Conservation (phyloP, 73 alveolate genomes). For the Chromera velia region DNA sequence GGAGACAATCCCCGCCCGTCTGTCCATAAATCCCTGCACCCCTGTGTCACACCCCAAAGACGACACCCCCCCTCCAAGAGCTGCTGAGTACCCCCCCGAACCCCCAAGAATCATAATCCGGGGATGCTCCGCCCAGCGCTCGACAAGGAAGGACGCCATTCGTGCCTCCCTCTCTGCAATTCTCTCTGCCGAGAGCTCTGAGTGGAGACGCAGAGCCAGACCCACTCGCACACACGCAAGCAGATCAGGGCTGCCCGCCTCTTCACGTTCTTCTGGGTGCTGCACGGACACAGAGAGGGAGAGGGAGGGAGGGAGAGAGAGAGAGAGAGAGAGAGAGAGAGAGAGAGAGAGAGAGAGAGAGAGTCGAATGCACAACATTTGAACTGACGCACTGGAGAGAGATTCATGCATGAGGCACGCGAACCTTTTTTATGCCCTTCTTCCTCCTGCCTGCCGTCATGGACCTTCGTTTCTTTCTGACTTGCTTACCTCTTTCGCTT, state of each 20-base stretch:
- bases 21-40: not conserved
- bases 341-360: too few species aligned
- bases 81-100: not conserved
- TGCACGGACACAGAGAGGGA: too few species aligned
- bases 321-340: too few species aligned
- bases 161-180: not conserved
- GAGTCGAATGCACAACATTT: too few species aligned
- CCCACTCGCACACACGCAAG: conserved; percentile 72
- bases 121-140: not conserved
- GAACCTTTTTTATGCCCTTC: too few species aligned
- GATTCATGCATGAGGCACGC: too few species aligned
- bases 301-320: too few species aligned
- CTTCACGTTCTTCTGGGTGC: conserved; percentile 93
- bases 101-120: not conserved
- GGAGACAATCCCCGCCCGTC: conserved; percentile 23
- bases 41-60: too few species aligned
- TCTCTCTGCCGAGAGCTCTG: conserved; percentile 17
- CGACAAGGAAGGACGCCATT: not conserved
- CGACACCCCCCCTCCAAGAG: not conserved
- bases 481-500: too few species aligned
- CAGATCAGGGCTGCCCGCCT: conserved; percentile 95
- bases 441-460: too few species aligned
- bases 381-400: too few species aligned
- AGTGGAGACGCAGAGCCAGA: conserved; percentile 21
- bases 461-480: too few species aligned